These are phyloP conservation scores for Pythium apleroticum DNA, from an alignment of 352 stramenopile genomes.

Conservation along the genomic window DNA sequence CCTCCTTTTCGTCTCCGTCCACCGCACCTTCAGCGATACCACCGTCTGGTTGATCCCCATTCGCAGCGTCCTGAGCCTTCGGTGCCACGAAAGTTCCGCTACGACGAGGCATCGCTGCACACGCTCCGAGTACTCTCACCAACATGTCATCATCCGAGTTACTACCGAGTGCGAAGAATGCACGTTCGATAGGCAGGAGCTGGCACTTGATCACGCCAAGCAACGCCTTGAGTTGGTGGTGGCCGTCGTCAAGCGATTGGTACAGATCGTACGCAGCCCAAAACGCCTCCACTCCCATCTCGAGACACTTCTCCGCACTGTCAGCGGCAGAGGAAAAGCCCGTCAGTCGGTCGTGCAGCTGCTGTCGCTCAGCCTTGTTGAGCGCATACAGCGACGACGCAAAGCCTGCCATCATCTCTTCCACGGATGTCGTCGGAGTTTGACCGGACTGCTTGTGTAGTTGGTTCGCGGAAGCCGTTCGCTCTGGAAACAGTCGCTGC, in stretches of 20 bases:
- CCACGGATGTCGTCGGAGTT: conserved; percentile 26
- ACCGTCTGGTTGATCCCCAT: not conserved
- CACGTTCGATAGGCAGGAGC: conserved; percentile 58
- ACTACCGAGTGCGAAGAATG: conserved; percentile 74
- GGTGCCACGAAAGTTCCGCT: conserved; percentile 16
- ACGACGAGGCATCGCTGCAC: conserved; percentile 15
- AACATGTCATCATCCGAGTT: conserved; percentile 68
- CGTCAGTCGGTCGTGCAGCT: conserved; percentile 49
- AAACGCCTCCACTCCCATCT: conserved; percentile 53
- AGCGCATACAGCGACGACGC: conserved; percentile 66
- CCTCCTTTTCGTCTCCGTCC: conserved; percentile 18
- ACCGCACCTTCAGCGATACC: conserved; percentile 5
- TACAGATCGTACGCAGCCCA: conserved; percentile 76
- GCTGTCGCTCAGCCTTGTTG: conserved; percentile 55
- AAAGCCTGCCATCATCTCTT: conserved; percentile 58
- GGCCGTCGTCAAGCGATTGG: conserved; percentile 59
- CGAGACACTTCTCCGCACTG: conserved; percentile 45
- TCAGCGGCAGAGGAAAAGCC: conserved; percentile 48
- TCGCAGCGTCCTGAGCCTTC: not conserved
- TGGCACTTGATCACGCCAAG: conserved; percentile 69
- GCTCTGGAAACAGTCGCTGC: conserved; percentile 27
- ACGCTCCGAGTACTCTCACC: conserved; percentile 25
- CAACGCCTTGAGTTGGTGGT: conserved; percentile 76
- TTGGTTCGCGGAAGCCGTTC: conserved; percentile 14
- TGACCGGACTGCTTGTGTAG: conserved; percentile 16